These are phyloP conservation scores for Striga hermonthica DNA, from an alignment of 305 asterid species.

Conservation along the genomic window DNA sequence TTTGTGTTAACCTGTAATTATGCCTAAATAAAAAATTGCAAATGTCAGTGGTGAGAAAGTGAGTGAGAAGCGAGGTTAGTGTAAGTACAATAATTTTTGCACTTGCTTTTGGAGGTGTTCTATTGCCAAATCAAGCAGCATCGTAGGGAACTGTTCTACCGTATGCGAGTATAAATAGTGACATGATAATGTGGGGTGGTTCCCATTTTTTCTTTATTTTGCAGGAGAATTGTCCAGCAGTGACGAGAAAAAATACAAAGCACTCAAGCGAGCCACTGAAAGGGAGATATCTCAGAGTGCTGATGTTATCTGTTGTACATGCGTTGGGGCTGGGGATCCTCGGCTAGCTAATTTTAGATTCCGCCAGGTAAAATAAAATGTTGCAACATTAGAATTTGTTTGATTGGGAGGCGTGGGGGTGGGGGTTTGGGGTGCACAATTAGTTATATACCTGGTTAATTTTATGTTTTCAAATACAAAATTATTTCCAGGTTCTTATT, in stretches of 20 bases:
- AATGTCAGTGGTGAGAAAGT: no score
- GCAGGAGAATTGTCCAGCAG: constrained; percentile 98
- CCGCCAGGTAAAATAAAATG: constrained; percentile 67
- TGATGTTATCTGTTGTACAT: constrained; percentile 99
- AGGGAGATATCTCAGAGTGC: constrained; percentile 99
- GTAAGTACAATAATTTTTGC: not conserved
- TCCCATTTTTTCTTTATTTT: constrained; percentile 21
- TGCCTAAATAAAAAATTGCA: no score
- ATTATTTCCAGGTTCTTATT: constrained; percentile 68
- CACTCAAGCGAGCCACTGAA: constrained; percentile 94
- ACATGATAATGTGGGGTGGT: constrained; percentile 9
- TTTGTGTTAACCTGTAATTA: no score
- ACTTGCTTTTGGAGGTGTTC: not conserved
- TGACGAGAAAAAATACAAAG: constrained; percentile 94
- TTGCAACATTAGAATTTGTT: constrained; percentile 25
- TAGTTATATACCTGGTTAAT: constrained; percentile 7
- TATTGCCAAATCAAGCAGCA: no score
- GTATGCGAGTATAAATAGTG: no score
- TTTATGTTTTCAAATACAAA: constrained; percentile 17
- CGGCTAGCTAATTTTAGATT: constrained; percentile 94
- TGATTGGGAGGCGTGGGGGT: not conserved
- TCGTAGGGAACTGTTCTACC: no score
- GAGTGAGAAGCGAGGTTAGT: no score
- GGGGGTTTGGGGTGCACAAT: not conserved
- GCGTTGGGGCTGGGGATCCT: constrained; percentile 99